Evolutionary conservation across 176 grass and related monocot species (phyloP).

Genomic region (maize (Zea mays)): Zm-B73-REFERENCE-NAM-5.0 NC_050096.1:277621001-277621500

Average conservation of each 20-base stretch:
- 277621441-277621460: not conserved
- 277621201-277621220: conserved; percentile 61
- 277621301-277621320: not conserved
- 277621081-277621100: not conserved
- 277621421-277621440: conserved; percentile 15
- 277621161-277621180: not conserved
- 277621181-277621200: not conserved
- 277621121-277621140: conserved; percentile 45
- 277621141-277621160: conserved; percentile 20
- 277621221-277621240: conserved; percentile 79
- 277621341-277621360: conserved; percentile 9
- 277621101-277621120: conserved; percentile 52
- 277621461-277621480: conserved; percentile 17
- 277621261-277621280: conserved; percentile 66
- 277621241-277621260: conserved; percentile 90
- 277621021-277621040: not conserved
- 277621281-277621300: conserved; percentile 48
- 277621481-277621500: not conserved
- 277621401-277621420: conserved; percentile 31
- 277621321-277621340: not conserved
- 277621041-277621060: not conserved
- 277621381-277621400: conserved; percentile 2
- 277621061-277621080: not conserved
- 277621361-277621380: not conserved
- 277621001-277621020: conserved; percentile 22